Evolutionary conservation across 1,284 basidiomycete genomes (phyloP).

Genomic region (Malassezia arunalokei): DNA sequence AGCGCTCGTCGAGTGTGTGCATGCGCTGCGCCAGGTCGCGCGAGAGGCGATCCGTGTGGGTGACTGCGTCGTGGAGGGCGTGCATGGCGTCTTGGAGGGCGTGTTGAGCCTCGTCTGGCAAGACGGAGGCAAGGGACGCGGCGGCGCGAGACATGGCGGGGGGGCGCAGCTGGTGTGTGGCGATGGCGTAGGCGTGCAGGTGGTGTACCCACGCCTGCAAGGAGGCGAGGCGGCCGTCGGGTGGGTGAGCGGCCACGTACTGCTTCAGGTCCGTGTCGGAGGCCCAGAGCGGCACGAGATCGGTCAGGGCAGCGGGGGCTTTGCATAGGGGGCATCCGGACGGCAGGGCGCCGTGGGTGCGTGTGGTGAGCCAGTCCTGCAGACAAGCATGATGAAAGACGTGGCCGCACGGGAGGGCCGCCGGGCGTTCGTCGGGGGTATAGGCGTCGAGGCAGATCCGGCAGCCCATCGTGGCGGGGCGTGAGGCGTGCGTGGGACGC

Average conservation of each 20-base stretch:
- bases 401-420: slow-evolving; percentile 15
- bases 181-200: slow-evolving; percentile 14
- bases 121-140: neutral
- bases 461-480: slow-evolving; percentile 4
- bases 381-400: slow-evolving; percentile 12
- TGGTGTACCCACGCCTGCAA: slow-evolving; percentile 3
- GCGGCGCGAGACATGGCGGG: neutral
- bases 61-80: neutral
- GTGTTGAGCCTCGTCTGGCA: neutral
- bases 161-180: slow-evolving; percentile 8
- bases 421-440: slow-evolving; percentile 6
- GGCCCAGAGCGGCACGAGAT: slow-evolving; percentile 9
- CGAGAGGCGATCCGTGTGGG: neutral
- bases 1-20: neutral
- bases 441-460: slow-evolving; percentile 12
- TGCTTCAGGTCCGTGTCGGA: slow-evolving; percentile 6
- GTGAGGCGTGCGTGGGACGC: neutral
- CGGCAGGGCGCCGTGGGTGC: neutral
- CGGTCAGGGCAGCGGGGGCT: neutral
- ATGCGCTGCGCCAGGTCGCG: neutral
- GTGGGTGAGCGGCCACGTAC: slow-evolving; percentile 9
- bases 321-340: slow-evolving; percentile 14
- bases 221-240: neutral
- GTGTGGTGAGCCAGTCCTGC: slow-evolving; percentile 5
- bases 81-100: neutral